Conservation (phyloP, 768 basidiomycete species). For the Kwoniella sp. region DNA sequence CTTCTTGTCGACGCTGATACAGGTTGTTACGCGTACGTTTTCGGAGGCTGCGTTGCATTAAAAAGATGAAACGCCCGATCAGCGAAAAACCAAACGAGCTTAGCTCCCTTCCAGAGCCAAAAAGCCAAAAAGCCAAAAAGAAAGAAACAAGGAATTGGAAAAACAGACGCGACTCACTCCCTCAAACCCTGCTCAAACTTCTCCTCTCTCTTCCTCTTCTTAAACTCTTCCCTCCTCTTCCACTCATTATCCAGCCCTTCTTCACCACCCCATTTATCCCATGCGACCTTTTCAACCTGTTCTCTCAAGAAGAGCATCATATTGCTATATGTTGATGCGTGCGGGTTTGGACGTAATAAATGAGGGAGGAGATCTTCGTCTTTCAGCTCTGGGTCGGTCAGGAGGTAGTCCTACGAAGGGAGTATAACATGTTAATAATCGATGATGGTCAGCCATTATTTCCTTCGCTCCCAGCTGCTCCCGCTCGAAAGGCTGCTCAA, state of each 20-base stretch:
- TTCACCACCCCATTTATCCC: slow-evolving; percentile 95
- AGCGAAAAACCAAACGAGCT: too few relatives aligned
- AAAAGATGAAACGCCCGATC: not conserved
- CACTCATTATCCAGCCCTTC: slow-evolving; percentile 89
- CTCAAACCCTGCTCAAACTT: slow-evolving; percentile 90
- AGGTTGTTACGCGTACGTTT: slow-evolving; percentile 82
- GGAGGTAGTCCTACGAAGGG: slow-evolving; percentile 74
- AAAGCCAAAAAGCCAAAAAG: too few relatives aligned
- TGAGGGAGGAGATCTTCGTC: slow-evolving; percentile 92
- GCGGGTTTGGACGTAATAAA: slow-evolving; percentile 88
- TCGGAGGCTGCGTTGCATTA: slow-evolving; percentile 59
- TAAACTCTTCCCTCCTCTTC: slow-evolving; percentile 73
- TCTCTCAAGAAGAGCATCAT: slow-evolving; percentile 97
- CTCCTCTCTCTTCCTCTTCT: slow-evolving; percentile 85
- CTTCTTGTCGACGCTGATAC: slow-evolving; percentile 83
- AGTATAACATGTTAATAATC: not conserved
- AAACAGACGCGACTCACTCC: too few relatives aligned
- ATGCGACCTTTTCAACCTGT: slow-evolving; percentile 89
- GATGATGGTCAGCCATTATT: not conserved
- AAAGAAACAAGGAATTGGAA: too few relatives aligned
- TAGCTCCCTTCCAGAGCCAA: too few relatives aligned
- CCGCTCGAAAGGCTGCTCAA: too few relatives aligned
- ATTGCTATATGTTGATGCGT: slow-evolving; percentile 92
- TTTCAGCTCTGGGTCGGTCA: slow-evolving; percentile 90
- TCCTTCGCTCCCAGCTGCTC: not conserved